These are phyloP conservation scores for Achlya hypogyna DNA, from an alignment of 352 stramenopile species.

Conservation along the genomic window DNA sequence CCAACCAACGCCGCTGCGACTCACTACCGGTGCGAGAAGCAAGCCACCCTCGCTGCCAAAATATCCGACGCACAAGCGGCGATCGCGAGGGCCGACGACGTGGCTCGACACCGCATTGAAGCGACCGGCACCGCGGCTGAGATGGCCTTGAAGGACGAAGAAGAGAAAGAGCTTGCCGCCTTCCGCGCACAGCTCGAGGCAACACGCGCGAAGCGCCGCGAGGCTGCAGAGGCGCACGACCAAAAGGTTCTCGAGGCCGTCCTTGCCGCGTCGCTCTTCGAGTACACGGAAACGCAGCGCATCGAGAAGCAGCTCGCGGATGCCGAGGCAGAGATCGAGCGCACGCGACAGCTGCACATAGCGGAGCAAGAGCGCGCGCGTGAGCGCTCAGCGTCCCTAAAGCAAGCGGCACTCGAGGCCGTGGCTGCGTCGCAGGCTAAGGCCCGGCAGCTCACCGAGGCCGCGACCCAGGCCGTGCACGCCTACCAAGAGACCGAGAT, in stretches of 20 bases:
- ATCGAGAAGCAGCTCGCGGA: conserved; percentile 44
- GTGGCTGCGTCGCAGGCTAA: conserved; percentile 56
- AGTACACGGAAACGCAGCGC: conserved; percentile 63
- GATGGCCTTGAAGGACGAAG: not conserved
- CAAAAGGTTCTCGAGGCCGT: conserved; percentile 73
- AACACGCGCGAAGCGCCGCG: conserved; percentile 39
- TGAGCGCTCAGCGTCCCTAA: conserved; percentile 39
- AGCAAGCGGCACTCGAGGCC: conserved; percentile 52
- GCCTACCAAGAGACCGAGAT: conserved; percentile 45
- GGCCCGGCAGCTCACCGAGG: conserved; percentile 46
- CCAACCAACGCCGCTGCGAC: not conserved
- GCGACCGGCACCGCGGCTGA: not conserved
- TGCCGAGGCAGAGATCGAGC: conserved; percentile 22
- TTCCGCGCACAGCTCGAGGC: conserved; percentile 32
- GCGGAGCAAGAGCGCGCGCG: conserved; percentile 26
- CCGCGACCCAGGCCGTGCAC: conserved; percentile 43
- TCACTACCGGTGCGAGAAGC: not conserved
- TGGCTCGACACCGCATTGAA: not conserved
- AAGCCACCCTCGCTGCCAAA: not conserved
- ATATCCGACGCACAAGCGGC: not conserved
- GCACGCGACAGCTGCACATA: conserved; percentile 27
- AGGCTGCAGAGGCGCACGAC: conserved; percentile 23
- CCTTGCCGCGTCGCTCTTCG: conserved; percentile 67
- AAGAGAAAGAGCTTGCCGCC: conserved; percentile 6
- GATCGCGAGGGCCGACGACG: not conserved